Evolutionary conservation across 2,329 filamentous ascomycete species (phyloP).

Genomic region (Diaporthe batatas): DNA sequence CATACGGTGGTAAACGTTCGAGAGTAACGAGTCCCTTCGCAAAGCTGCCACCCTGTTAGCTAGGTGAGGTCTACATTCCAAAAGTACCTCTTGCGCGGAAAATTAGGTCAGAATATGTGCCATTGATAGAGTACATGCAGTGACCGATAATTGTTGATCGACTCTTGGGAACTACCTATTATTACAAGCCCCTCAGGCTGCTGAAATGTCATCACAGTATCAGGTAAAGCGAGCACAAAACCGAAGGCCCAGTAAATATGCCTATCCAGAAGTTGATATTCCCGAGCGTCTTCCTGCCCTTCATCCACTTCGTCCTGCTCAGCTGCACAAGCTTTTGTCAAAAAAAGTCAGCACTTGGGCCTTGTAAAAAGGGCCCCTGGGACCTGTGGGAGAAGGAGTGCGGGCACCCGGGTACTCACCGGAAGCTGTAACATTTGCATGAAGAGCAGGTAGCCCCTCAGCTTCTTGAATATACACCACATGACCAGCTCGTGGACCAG

Average conservation of each 20-base stretch:
- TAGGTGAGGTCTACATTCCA: neutral
- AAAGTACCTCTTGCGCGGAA: neutral
- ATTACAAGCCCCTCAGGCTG: neutral
- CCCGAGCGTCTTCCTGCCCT: slow-evolving; percentile 72
- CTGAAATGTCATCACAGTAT: slow-evolving; percentile 58
- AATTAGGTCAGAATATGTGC: neutral
- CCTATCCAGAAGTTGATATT: slow-evolving; percentile 85
- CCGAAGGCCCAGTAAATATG: slow-evolving; percentile 80
- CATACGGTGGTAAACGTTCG: too few relatives aligned
- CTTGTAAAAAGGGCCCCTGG: neutral
- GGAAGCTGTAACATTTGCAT: slow-evolving; percentile 82
- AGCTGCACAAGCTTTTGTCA: slow-evolving; percentile 69
- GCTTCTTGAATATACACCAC: slow-evolving; percentile 84
- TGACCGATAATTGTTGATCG: neutral
- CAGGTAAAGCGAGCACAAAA: slow-evolving; percentile 72
- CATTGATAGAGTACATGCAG: neutral
- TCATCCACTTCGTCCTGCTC: slow-evolving; percentile 76
- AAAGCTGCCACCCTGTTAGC: neutral
- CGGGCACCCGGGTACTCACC: slow-evolving; percentile 50
- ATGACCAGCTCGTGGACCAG: slow-evolving; percentile 82
- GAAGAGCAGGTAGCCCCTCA: slow-evolving; percentile 79
- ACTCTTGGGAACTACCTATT: neutral
- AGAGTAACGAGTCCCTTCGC: too few relatives aligned
- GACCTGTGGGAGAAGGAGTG: neutral
- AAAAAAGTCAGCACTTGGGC: slow-evolving; percentile 32